Conservation (phyloP, 768 basidiomycete species). For the Cystofilobasidium capitatum region DNA sequence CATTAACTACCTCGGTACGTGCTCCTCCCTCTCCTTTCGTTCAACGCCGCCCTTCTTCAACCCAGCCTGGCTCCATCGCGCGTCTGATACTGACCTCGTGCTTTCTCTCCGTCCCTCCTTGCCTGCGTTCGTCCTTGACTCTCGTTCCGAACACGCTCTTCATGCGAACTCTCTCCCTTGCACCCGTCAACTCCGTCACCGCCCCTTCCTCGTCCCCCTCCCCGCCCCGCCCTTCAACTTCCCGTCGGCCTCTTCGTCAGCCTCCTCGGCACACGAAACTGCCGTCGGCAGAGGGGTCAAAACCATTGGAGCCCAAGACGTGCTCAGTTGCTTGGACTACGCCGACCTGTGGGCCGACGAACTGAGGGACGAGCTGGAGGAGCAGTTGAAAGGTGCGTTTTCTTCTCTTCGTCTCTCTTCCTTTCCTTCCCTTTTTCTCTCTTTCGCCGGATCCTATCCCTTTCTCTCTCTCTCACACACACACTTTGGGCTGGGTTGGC, state of each 20-base stretch:
- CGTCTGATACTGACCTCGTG: not conserved
- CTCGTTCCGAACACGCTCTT: not conserved
- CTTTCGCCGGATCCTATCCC: not conserved
- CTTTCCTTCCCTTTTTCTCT: not conserved
- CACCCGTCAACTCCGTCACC: too few relatives aligned
- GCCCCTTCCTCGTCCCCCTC: too few relatives aligned
- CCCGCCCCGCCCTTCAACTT: too few relatives aligned
- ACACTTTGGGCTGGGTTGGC: too few relatives aligned
- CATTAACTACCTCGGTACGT: constrained; percentile 78
- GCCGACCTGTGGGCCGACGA: not conserved
- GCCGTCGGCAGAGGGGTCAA: not conserved
- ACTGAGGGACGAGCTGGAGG: not conserved
- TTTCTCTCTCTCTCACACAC: too few relatives aligned
- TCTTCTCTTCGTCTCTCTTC: not conserved
- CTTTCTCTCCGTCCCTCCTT: not conserved
- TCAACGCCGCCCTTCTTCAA: not conserved
- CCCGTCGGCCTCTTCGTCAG: not conserved
- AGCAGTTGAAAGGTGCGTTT: not conserved
- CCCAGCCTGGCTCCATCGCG: too few relatives aligned
- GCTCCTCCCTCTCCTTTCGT: not conserved
- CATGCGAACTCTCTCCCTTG: too few relatives aligned
- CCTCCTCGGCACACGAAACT: not conserved
- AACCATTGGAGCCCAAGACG: not conserved
- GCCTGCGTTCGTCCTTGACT: not conserved
- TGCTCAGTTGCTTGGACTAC: not conserved